A percentile compares a stretch with the other conserved stretches of the same genome.
Evolutionary conservation across 768 basidiomycete species (phyloP).

Genomic region (Dacryopinax primogenitus): DNA sequence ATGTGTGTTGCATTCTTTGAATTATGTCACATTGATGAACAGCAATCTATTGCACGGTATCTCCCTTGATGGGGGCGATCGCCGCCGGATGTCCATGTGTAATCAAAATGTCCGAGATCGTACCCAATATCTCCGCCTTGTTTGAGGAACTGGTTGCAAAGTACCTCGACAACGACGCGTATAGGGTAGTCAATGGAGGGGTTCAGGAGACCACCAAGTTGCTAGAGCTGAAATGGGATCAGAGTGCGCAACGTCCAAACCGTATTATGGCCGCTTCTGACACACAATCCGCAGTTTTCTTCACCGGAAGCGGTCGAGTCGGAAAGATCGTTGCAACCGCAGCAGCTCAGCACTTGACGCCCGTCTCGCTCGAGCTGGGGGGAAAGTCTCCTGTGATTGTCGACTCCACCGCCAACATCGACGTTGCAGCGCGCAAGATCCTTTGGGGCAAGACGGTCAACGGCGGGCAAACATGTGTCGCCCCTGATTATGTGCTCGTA

Average conservation of each 20-base stretch:
- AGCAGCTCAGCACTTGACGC: slow-evolving; percentile 65
- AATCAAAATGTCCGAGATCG: slow-evolving; percentile 65
- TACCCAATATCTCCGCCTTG: slow-evolving; percentile 43
- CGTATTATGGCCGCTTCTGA: slow-evolving; percentile 20
- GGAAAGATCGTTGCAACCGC: slow-evolving; percentile 56
- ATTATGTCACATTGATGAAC: no score
- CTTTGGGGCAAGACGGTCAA: slow-evolving; percentile 72
- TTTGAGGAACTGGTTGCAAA: slow-evolving; percentile 56
- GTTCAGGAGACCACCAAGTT: slow-evolving; percentile 55
- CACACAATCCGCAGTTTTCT: slow-evolving; percentile 23
- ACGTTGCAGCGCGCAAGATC: slow-evolving; percentile 53
- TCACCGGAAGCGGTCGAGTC: slow-evolving; percentile 40
- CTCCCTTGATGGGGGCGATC: slow-evolving; percentile 41
- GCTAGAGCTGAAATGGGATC: slow-evolving; percentile 58
- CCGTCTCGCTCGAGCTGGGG: slow-evolving; percentile 41
- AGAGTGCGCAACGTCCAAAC: slow-evolving; percentile 30
- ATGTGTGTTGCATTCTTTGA: no score
- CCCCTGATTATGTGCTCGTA: slow-evolving; percentile 45
- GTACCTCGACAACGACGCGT: slow-evolving; percentile 57
- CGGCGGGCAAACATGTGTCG: slow-evolving; percentile 64
- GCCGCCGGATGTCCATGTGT: slow-evolving; percentile 63
- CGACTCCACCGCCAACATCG: slow-evolving; percentile 52
- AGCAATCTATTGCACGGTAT: not conserved
- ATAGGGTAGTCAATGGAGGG: slow-evolving; percentile 57
- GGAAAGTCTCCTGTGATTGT: slow-evolving; percentile 65